Conservation (phyloP, 2,329 filamentous ascomycete genomes). For the Stachybotrys chlorohalonatus region DNA sequence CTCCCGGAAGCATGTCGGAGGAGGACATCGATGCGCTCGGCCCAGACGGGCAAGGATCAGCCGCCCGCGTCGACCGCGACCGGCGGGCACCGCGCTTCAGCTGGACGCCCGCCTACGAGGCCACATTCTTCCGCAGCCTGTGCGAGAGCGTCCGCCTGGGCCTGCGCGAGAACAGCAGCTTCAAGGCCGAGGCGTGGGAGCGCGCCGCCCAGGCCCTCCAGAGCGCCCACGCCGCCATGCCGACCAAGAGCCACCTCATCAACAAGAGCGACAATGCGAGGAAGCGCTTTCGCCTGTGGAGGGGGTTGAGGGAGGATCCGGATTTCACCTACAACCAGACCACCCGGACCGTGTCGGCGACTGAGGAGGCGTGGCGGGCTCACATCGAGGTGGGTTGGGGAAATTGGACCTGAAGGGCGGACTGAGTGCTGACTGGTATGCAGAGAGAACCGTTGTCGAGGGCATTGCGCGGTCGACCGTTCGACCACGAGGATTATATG, state of each 20-base stretch:
- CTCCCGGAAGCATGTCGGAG: slow-evolving; percentile 22
- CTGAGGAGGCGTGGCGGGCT: slow-evolving; percentile 46
- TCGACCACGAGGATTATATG: slow-evolving; percentile 53
- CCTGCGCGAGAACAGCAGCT: slow-evolving; percentile 48
- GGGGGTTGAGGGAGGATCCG: slow-evolving; percentile 47
- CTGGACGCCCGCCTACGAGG: slow-evolving; percentile 50
- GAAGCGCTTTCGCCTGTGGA: slow-evolving; percentile 54
- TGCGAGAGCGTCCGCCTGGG: slow-evolving; percentile 50
- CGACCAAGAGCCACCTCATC: slow-evolving; percentile 52
- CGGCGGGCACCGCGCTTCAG: slow-evolving; percentile 45
- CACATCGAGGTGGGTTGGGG: slow-evolving; percentile 43
- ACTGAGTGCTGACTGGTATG: neutral
- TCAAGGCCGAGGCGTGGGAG: slow-evolving; percentile 54
- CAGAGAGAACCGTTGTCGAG: slow-evolving; percentile 51
- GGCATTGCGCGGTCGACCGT: slow-evolving; percentile 46
- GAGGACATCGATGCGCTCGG: slow-evolving; percentile 27
- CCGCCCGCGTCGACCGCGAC: slow-evolving; percentile 26
- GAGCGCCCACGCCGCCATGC: slow-evolving; percentile 45
- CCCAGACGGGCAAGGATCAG: slow-evolving; percentile 21
- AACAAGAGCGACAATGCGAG: slow-evolving; percentile 57
- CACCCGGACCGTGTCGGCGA: slow-evolving; percentile 42
- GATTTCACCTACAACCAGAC: slow-evolving; percentile 45
- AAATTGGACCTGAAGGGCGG: neutral
- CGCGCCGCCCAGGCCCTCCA: slow-evolving; percentile 44
- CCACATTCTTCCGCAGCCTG: slow-evolving; percentile 51